A percentile compares a stretch with the other conserved stretches of the same genome.
phyloP scores from a whole-genome alignment of 2,329 filamentous ascomycete species.

The Trichoderma aggressivum region DNA sequence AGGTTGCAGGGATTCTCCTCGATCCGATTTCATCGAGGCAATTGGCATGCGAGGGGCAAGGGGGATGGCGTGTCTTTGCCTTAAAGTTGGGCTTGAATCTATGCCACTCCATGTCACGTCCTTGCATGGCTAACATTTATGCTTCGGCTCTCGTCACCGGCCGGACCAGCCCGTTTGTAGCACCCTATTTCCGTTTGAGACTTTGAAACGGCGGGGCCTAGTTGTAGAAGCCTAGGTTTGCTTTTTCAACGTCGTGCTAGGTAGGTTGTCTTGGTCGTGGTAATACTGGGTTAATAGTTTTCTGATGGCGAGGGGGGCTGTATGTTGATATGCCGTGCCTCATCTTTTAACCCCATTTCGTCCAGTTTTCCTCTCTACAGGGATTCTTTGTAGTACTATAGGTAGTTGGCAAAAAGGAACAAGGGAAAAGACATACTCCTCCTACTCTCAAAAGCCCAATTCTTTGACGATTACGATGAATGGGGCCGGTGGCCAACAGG shows the following conservation, averaged over 20 bases:
- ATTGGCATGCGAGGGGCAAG: not conserved
- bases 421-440: too few species aligned
- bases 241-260: not conserved
- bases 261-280: not conserved
- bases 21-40: not conserved
- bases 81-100: not conserved
- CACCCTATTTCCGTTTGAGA: not conserved
- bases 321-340: not conserved
- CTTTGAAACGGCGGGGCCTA: not conserved
- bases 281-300: not conserved
- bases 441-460: not conserved
- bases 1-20: not conserved
- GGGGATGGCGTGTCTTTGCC: conserved; percentile 5
- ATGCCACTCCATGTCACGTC: not conserved
- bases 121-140: not conserved
- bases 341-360: not conserved
- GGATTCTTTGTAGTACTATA: not conserved
- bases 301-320: not conserved
- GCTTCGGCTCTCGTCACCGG: not conserved
- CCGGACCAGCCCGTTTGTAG: not conserved
- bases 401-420: not conserved
- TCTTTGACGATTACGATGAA: not conserved
- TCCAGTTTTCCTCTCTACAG: not conserved
- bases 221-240: not conserved
- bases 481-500: not conserved